Evolutionary conservation across 257 asterid genomes (phyloP), one percentile per base, ranked within the genome.

Genomic region (Plantago major): DNA sequence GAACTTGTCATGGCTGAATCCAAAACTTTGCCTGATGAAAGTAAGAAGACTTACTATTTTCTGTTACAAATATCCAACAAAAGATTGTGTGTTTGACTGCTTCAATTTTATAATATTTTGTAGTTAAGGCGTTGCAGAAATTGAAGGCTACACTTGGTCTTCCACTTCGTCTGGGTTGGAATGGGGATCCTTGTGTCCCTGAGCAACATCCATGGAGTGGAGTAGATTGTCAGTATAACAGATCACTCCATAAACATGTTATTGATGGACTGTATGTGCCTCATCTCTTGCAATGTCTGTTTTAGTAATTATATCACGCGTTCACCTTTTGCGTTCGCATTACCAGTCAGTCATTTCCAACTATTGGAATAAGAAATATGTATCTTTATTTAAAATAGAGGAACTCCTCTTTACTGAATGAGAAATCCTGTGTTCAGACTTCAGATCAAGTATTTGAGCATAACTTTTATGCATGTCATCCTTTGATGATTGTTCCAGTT

Each of bases 181-280:
- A 93, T 45, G 99, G 97, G 30, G 97, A 93, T 77, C 97, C 97
- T 38, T 93, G 99, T 73, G 95, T 83, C 66, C 99, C 99, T 56
- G 95, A 89, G 72, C 87, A 83, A 69, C 99, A 93, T 77, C 96
- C 99, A 28, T 93, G 96, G 99, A 90, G 79, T 72, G 99, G 99
- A 70, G 81, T 95, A 63, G 90, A 93, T 71, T 90, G 97, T 70
- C 96, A 64, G 67, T 85, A 85, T 52, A 81, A 93, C 79, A 81
- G 69, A 66, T 68, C 43, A 69, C 71, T 79, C 76, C 74, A 81
- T 64, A 85, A 79, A 81, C 82, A 95, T 76, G 96, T 87, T 66
- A 89, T 89, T 69, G 99, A 93, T 62, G 99, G 99, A 66, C 74
- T 93, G 99, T 93, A 83, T 53, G 96, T 81, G 69, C 71, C 69